These are phyloP conservation scores for Thoreauomyces humboldtii DNA, from an alignment of 192 early-diverging fungal genomes.

Conservation along the genomic window DNA sequence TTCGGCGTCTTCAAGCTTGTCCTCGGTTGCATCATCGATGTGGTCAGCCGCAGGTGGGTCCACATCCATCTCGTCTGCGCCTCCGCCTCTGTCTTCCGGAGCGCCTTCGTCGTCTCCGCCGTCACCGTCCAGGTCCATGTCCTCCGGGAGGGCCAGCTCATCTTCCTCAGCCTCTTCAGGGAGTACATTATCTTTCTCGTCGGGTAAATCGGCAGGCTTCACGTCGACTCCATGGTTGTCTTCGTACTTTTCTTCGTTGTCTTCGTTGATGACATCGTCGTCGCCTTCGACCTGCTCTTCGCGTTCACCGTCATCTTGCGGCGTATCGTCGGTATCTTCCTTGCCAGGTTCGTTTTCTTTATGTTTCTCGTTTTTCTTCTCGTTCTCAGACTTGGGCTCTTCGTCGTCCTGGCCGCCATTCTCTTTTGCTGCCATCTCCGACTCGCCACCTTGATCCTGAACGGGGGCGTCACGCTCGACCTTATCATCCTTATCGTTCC, in stretches of 20 bases:
- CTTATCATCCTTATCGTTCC: slow-evolving; percentile 60
- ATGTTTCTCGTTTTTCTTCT: slow-evolving; percentile 43
- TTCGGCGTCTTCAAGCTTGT: slow-evolving; percentile 38
- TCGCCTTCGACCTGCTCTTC: slow-evolving; percentile 40
- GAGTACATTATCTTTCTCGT: slow-evolving; percentile 35
- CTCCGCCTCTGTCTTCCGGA: slow-evolving; percentile 11
- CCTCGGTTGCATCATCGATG: slow-evolving; percentile 38
- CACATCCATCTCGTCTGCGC: slow-evolving; percentile 44
- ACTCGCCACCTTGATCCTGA: slow-evolving; percentile 48
- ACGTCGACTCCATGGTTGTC: slow-evolving; percentile 48
- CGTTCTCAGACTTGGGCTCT: slow-evolving; percentile 35
- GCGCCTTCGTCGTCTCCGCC: slow-evolving; percentile 42
- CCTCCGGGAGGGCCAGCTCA: slow-evolving; percentile 74
- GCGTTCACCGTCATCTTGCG: slow-evolving; percentile 34
- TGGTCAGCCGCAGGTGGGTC: slow-evolving; percentile 18
- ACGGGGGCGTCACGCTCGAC: slow-evolving; percentile 59
- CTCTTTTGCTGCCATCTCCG: slow-evolving; percentile 57
- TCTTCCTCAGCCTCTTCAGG: slow-evolving; percentile 66
- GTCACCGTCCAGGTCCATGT: slow-evolving; percentile 72
- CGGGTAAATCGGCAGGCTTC: slow-evolving; percentile 40
- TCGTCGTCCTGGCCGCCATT: slow-evolving; percentile 45
- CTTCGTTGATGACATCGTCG: slow-evolving; percentile 44
- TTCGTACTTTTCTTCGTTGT: slow-evolving; percentile 46
- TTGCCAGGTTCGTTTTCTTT: slow-evolving; percentile 43
- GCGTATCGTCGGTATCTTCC: slow-evolving; percentile 42